A percentile compares a stretch with the other conserved stretches of the same genome.
These are phyloP conservation scores for Amanita fuliginea DNA, from an alignment of 768 basidiomycete species.

Conservation along the genomic window DNA sequence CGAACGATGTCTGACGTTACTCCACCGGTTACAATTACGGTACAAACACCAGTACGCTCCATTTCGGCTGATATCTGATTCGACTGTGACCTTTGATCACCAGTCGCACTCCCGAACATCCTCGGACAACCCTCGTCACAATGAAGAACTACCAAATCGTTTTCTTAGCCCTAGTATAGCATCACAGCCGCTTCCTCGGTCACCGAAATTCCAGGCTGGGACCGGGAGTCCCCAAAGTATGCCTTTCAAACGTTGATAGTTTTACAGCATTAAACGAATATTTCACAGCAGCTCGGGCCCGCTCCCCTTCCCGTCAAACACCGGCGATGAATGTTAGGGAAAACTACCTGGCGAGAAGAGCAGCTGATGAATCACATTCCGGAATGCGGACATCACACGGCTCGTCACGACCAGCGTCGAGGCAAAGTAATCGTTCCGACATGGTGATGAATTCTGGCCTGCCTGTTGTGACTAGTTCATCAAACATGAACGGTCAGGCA, in stretches of 20 bases:
- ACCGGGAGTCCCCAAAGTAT: background rate
- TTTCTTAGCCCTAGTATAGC: conserved; percentile 2
- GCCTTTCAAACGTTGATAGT: background rate
- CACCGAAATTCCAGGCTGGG: background rate
- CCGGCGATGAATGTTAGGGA: conserved; percentile 5
- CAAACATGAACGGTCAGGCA: conserved; percentile 1
- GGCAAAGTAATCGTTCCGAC: background rate
- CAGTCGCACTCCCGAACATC: conserved; percentile 1
- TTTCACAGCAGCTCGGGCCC: background rate
- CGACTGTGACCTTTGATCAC: background rate
- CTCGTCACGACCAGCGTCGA: background rate
- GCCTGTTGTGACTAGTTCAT: background rate
- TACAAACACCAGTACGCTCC: conserved; percentile 1
- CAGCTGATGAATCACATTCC: conserved; percentile 6
- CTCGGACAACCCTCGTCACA: background rate
- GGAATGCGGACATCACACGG: background rate
- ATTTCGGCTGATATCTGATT: background rate
- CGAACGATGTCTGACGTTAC: background rate
- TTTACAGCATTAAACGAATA: background rate
- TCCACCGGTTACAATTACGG: conserved; percentile 3
- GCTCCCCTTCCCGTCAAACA: background rate
- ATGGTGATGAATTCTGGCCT: background rate
- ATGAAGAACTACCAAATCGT: background rate
- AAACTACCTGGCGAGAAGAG: background rate
- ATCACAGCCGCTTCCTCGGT: background rate